Base-by-base conservation (phyloP, 1,139 yeast genomes). In the Yamadazyma sp. region DNA sequence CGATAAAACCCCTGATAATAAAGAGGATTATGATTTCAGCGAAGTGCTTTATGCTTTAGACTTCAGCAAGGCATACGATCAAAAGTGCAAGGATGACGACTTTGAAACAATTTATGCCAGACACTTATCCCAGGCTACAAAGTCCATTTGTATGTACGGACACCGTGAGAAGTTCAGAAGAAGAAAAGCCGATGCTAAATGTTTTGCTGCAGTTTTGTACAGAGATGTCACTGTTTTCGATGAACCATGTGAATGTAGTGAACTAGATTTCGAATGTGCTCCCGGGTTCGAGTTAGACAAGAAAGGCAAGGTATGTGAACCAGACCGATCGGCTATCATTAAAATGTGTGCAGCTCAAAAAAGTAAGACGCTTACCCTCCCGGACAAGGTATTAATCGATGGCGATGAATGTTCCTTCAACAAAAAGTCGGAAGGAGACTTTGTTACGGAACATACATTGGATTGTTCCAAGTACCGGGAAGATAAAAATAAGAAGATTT, bases 71-170 rank as follows among this genome's bases (percentile, higher is more conserved):
- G 83, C 87, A 0, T 82, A 74, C 53, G 69, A 62, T 17, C 66
- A 66, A 39, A 70, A 64, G 4, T 86, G 94, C 60, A 48, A 46
- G 2, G 52, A 60, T 3, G 61, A 57, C 1, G 96, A 88, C 56
- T 71, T 81, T 52, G 96, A 88, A 61, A 73, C 70, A n/a, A 75
- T 87, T 71, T 71, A 69, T 44, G 84, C 87, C 1, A 69, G 88
- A 51, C 64, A 70, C 30, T 70, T 73, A 15, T 69, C 73, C 15
- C 55, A 54, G 1, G 64, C 71, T n/a, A 64, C 70, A 5, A 62
- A 70, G 4, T 87, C 87, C 1, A 53, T 69, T 11, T 89, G 96
- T 64, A 66, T 86, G 27, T 75, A 77, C 67, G 97, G 97, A 7
- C 87, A 79, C 43, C 77, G 70, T 49, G 89, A 85, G 51, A 75